These are phyloP conservation scores for Eucalyptus camaldulensis DNA, from an alignment of 345 rosid species.

Conservation along the genomic window DNA sequence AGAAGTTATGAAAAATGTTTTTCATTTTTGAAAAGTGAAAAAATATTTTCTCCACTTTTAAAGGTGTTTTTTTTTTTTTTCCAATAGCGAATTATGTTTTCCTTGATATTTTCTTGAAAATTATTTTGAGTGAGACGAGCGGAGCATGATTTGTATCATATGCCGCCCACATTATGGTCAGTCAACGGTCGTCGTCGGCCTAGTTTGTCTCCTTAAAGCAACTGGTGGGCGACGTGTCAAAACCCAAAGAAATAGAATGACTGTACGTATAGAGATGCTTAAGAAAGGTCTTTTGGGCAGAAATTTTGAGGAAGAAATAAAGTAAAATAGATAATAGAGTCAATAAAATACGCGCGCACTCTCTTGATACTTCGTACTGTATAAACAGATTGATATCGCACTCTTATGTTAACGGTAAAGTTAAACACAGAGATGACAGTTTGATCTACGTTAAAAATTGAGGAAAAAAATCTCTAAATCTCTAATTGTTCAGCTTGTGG, in stretches of 20 bases:
- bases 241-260: neutral
- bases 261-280: neutral
- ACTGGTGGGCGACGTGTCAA: neutral
- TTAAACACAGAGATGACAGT: neutral
- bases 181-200: neutral
- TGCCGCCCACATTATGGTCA: too few relatives aligned
- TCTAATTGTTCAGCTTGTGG: neutral
- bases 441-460: neutral
- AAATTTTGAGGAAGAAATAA: neutral
- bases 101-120: too few relatives aligned
- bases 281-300: neutral
- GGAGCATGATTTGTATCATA: too few relatives aligned
- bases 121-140: too few relatives aligned
- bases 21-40: too few relatives aligned
- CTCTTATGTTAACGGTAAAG: neutral
- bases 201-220: neutral
- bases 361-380: neutral
- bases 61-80: too few relatives aligned
- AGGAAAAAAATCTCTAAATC: neutral
- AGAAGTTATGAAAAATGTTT: too few relatives aligned
- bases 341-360: neutral
- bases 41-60: too few relatives aligned
- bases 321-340: neutral
- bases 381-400: neutral
- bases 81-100: rapidly evolving